Evolutionary conservation across 108 stramenopile species (phyloP).

Genomic region (Aurantiochytrium sp.): DNA sequence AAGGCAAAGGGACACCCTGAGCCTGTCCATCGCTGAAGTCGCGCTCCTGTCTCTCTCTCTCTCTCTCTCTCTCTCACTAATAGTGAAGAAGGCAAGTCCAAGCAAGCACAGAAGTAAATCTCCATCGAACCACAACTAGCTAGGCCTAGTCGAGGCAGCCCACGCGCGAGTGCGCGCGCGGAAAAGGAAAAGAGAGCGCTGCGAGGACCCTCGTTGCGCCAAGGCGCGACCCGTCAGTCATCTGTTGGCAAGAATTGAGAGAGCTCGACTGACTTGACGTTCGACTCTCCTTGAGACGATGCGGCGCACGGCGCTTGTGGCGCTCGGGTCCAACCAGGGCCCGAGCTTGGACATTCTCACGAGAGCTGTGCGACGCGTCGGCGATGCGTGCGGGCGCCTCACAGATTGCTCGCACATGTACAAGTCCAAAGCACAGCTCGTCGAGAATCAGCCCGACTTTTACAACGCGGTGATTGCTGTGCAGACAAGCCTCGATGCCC

Average conservation of each 20-base stretch:
- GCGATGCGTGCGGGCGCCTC: slow-evolving; percentile 27
- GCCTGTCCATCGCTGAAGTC: background rate
- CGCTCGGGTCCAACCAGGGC: background rate
- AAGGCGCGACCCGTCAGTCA: too few species aligned
- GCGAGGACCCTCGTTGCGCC: too few species aligned
- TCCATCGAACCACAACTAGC: too few species aligned
- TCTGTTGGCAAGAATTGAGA: too few species aligned
- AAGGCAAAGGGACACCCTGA: too few species aligned
- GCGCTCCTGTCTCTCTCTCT: background rate
- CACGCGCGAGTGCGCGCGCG: too few species aligned
- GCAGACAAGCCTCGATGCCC: slow-evolving; percentile 46
- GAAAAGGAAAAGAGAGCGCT: too few species aligned
- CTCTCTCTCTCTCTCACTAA: background rate
- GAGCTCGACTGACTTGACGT: too few species aligned
- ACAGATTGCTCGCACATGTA: slow-evolving; percentile 65
- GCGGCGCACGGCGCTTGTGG: background rate
- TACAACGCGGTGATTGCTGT: slow-evolving; percentile 71
- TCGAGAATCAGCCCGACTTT: slow-evolving; percentile 71
- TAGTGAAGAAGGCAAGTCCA: background rate
- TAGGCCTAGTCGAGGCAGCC: too few species aligned
- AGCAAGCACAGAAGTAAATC: background rate
- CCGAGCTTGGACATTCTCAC: background rate
- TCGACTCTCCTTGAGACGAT: background rate
- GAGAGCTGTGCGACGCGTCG: slow-evolving; percentile 20
- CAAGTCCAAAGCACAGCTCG: slow-evolving; percentile 71